phyloP scores from a whole-genome alignment of 192 early-diverging fungal species.

The Diversispora eburnea region DNA sequence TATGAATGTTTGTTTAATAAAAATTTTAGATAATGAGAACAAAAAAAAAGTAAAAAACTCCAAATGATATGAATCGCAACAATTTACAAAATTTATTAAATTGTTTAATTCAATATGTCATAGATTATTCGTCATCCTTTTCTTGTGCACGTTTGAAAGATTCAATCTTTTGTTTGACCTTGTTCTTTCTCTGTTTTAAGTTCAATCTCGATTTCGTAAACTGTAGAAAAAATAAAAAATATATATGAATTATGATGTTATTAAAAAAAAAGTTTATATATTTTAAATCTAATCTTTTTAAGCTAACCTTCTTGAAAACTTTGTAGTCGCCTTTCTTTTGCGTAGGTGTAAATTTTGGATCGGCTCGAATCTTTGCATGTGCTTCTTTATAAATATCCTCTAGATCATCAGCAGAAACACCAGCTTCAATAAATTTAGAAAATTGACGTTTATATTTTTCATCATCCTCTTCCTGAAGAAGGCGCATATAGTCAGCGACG shows the following conservation, averaged over 20 bases:
- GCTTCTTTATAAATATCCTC: slow-evolving; percentile 94
- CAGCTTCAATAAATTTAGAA: slow-evolving; percentile 85
- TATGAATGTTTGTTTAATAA: no score
- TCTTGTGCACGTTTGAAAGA: slow-evolving; percentile 57
- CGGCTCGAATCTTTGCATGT: slow-evolving; percentile 90
- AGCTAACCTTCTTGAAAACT: slow-evolving; percentile 61
- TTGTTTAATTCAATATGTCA: no score
- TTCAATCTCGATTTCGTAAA: slow-evolving; percentile 66
- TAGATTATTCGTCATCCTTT: slow-evolving; percentile 36
- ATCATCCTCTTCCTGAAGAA: slow-evolving; percentile 98
- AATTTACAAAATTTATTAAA: no score
- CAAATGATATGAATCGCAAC: no score
- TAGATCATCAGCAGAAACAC: slow-evolving; percentile 81
- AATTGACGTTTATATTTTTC: slow-evolving; percentile 97
- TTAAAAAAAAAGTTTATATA: background rate
- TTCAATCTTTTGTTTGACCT: slow-evolving; percentile 87
- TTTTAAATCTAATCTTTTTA: slow-evolving; percentile 47
- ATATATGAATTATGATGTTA: background rate
- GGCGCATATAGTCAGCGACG: slow-evolving; percentile 97
- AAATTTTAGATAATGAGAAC: no score
- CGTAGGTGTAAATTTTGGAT: slow-evolving; percentile 71
- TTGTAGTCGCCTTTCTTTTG: slow-evolving; percentile 63
- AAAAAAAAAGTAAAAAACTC: no score
- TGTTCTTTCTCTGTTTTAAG: slow-evolving; percentile 88
- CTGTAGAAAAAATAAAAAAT: background rate